A percentile compares a stretch with the other conserved stretches of the same genome.
Conservation (phyloP, 2,329 filamentous ascomycete species). For the Monosporascus ibericus region DNA sequence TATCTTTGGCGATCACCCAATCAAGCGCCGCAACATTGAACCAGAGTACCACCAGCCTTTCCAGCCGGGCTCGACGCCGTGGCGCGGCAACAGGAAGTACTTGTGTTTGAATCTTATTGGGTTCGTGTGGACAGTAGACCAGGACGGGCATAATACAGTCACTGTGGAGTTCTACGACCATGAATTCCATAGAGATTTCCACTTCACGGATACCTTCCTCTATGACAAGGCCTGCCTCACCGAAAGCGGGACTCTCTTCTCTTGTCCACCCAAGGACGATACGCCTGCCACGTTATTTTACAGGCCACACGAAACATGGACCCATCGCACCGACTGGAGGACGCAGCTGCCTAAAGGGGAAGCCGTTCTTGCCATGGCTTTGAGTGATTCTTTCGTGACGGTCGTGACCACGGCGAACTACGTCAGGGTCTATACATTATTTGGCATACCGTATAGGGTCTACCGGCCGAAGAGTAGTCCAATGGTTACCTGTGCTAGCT, state of each 20-base stretch:
- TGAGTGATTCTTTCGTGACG: conserved; percentile 86
- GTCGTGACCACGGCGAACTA: conserved; percentile 84
- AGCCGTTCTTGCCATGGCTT: conserved; percentile 76
- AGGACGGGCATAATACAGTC: conserved; percentile 87
- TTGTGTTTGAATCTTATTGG: conserved; percentile 89
- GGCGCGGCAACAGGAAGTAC: conserved; percentile 91
- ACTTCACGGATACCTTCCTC: conserved; percentile 92
- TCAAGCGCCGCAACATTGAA: conserved; percentile 45
- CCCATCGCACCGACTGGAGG: conserved; percentile 81
- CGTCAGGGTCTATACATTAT: conserved; percentile 86
- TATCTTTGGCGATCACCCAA: conserved; percentile 33
- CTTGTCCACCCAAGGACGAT: conserved; percentile 64
- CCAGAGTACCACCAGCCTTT: conserved; percentile 77
- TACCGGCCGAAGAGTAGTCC: conserved; percentile 89
- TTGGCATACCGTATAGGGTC: conserved; percentile 81
- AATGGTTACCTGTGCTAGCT: conserved; percentile 87
- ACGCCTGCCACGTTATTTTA: conserved; percentile 83
- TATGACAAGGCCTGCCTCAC: conserved; percentile 95
- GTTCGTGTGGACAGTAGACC: conserved; percentile 94
- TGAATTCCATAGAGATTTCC: conserved; percentile 86
- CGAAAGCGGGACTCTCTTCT: conserved; percentile 79
- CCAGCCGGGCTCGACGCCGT: conserved; percentile 91
- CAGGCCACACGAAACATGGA: conserved; percentile 95
- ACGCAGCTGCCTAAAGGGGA: conserved; percentile 85
- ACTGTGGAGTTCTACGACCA: conserved; percentile 98